Evolutionary conservation across 1,284 basidiomycete species (phyloP).

Genomic region (Afroboletus lepidellus): DNA sequence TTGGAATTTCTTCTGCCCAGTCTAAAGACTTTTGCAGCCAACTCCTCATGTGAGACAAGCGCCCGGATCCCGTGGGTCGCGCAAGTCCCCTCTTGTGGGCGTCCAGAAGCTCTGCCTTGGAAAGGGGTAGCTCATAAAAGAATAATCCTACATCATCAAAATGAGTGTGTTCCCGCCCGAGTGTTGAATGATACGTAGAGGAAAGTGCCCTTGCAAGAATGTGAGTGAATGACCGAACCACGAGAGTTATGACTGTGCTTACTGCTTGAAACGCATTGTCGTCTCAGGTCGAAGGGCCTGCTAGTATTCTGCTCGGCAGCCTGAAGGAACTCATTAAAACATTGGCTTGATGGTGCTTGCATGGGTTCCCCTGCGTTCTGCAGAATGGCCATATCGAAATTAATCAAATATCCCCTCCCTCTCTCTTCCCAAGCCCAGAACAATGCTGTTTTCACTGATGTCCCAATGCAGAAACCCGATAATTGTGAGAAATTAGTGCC

Average conservation of each 20-base stretch:
- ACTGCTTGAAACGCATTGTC: no score
- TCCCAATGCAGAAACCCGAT: conserved; percentile 17
- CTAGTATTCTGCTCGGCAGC: background rate
- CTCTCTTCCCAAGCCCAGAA: conserved; percentile 2
- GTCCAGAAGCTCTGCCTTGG: background rate
- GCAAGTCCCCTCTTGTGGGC: background rate
- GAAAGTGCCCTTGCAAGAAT: conserved; percentile 3
- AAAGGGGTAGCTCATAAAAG: background rate
- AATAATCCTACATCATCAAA: conserved; percentile 17
- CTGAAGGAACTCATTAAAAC: no score
- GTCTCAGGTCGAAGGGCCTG: no score
- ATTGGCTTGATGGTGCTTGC: no score
- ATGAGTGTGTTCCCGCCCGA: conserved; percentile 1
- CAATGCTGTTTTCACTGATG: conserved; percentile 24
- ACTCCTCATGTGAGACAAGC: background rate
- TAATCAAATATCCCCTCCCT: conserved; percentile 13
- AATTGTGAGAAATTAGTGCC: conserved; percentile 14
- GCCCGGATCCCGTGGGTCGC: background rate
- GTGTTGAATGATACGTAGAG: conserved; percentile 8
- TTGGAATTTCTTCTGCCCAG: background rate
- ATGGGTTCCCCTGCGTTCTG: background rate
- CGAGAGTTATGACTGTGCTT: background rate
- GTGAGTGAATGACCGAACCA: no score
- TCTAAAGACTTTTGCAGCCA: background rate
- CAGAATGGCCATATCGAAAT: conserved; percentile 10